Conservation (phyloP, 192 early-diverging fungal genomes). For the Linderina pennispora region DNA sequence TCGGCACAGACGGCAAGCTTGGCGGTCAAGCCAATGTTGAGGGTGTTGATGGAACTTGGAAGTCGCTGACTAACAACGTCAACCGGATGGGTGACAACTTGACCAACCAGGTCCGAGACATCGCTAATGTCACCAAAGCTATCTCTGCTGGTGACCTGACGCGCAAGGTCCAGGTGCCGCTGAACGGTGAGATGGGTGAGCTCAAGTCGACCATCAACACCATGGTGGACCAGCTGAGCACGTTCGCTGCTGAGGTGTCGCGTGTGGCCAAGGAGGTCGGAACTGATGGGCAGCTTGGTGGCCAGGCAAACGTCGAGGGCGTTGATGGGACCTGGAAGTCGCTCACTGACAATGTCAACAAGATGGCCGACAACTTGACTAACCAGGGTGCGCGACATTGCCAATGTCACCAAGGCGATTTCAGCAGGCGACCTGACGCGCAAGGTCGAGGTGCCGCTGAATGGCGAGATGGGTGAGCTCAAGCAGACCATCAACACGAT, state of each 20-base stretch:
- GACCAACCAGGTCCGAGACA: conserved; percentile 55
- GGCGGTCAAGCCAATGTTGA: conserved; percentile 46
- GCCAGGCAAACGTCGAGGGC: conserved; percentile 52
- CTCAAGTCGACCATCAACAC: conserved; percentile 53
- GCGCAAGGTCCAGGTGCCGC: conserved; percentile 42
- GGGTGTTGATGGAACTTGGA: conserved; percentile 48
- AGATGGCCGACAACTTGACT: conserved; percentile 56
- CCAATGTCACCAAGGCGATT: conserved; percentile 54
- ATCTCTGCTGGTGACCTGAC: conserved; percentile 50
- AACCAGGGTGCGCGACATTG: conserved; percentile 59
- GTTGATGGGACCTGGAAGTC: conserved; percentile 56
- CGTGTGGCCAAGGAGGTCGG: conserved; percentile 60
- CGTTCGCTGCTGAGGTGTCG: conserved; percentile 53
- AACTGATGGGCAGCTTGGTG: conserved; percentile 57
- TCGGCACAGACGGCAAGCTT: conserved; percentile 50
- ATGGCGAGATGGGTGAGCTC: conserved; percentile 49
- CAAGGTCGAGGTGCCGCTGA: conserved; percentile 46
- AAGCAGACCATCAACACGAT: conserved; percentile 56
- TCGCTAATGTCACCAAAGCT: conserved; percentile 49
- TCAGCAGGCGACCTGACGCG: conserved; percentile 50
- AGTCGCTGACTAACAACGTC: conserved; percentile 47
- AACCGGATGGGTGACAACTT: conserved; percentile 54
- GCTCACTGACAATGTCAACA: conserved; percentile 58
- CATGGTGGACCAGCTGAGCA: conserved; percentile 52
- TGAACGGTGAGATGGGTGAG: conserved; percentile 51